Base-by-base conservation (phyloP, 2,329 filamentous ascomycete genomes). In the Aspergillus tanneri region DNA sequence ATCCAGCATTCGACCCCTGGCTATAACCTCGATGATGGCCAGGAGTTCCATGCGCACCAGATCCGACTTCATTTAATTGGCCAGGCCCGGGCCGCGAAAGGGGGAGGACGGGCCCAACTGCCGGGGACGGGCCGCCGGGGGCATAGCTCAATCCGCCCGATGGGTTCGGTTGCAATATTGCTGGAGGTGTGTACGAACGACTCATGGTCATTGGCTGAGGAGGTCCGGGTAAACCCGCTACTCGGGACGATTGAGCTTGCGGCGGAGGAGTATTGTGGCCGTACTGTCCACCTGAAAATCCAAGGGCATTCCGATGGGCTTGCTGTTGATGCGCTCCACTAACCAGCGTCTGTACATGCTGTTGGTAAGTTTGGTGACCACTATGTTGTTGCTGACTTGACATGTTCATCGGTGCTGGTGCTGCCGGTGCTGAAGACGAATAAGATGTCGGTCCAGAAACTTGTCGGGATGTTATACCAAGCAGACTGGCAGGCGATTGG, bases 131-230 rank as follows among this genome's bases (percentile, higher is more conserved):
- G 6, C 58, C 59, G 35, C 59, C 50, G 4, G 60, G 56, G 5
- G 60, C 61, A 54, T 70, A 70, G 14, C 55, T 56, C 46, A 70
- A 46, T 18, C 65, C 60, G 9, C 60, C 52, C 14, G 57, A 48
- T 1, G 60, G 58, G 39, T 58, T 61, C 11, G 63, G 64, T 35
- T 66, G 61, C 37, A 71, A 35, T 14, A 59, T 56, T 5, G 67
- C 55, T 1, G 69, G 69, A n/a, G 71, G 71, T 2, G 69, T 72
- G 46, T 68, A 73, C 7, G 71, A 67, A 28, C 70, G 64, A 11
- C 60, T 65, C 19, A 71, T 58, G 11, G 52, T 54, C 27, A 65
- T 55, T 21, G 61, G 45, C 24, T 58, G 60, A 19, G 59, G 50
- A 19, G 63, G 50, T 23, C 61, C 62, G 12, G 53, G 35, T 24